These are phyloP conservation scores for Cadophora sp. DNA, from an alignment of 2,329 filamentous ascomycete species.

Conservation along the genomic window DNA sequence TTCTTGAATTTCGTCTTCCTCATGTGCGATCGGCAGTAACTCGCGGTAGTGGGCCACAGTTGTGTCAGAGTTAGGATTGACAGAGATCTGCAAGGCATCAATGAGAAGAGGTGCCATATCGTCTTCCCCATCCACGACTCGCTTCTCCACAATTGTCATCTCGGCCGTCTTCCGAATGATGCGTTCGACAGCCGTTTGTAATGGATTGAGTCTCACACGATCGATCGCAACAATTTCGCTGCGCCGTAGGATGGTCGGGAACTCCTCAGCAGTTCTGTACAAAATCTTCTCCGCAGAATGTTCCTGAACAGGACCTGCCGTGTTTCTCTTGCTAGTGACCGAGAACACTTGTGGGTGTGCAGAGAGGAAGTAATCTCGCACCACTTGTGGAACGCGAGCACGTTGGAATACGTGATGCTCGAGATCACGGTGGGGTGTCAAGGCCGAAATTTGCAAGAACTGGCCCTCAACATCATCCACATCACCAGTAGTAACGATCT, in stretches of 20 bases:
- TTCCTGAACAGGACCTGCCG: constrained; percentile 71
- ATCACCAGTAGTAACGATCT: constrained; percentile 74
- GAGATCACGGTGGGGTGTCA: constrained; percentile 84
- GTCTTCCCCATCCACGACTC: constrained; percentile 75
- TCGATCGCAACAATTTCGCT: constrained; percentile 80
- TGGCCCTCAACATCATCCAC: constrained; percentile 89
- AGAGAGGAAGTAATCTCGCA: constrained; percentile 85
- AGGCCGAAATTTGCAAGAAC: constrained; percentile 80
- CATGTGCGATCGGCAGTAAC: constrained; percentile 64
- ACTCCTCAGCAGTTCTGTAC: constrained; percentile 83
- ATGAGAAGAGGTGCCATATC: constrained; percentile 72
- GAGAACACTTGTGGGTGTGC: constrained; percentile 82
- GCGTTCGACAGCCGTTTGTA: constrained; percentile 90
- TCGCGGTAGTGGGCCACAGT: constrained; percentile 81
- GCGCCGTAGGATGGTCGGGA: constrained; percentile 88
- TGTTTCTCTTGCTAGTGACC: constrained; percentile 74
- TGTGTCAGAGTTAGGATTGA: constrained; percentile 75
- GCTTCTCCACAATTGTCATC: constrained; percentile 77
- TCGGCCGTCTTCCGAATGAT: constrained; percentile 92
- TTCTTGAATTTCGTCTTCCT: constrained; percentile 53
- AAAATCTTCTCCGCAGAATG: constrained; percentile 85
- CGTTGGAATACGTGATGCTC: constrained; percentile 86
- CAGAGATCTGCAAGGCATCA: constrained; percentile 78
- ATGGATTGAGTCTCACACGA: constrained; percentile 68
- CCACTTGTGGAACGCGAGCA: constrained; percentile 79